A percentile compares a stretch with the other conserved stretches of the same genome.
These are phyloP conservation scores for Picochlorum sp. DNA, from an alignment of 139 green algal genomes.

Conservation along the genomic window DNA sequence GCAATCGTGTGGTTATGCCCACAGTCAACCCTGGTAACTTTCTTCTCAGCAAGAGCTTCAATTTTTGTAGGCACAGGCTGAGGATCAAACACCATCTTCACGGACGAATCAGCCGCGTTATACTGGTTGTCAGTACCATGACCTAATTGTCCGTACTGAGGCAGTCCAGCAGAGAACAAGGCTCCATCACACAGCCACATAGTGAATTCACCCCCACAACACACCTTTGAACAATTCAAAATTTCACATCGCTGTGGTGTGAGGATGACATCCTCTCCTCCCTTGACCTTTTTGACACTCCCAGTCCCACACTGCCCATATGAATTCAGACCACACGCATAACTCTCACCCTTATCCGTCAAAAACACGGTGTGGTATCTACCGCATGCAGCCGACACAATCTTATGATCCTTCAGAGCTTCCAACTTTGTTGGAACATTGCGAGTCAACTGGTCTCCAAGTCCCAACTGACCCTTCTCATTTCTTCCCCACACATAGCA, in stretches of 20 bases:
- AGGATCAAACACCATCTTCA: slow-evolving; percentile 79
- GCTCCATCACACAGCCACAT: slow-evolving; percentile 57
- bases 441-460: slow-evolving; percentile 66
- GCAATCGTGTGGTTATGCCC: slow-evolving; percentile 76
- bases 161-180: slow-evolving; percentile 21
- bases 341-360: slow-evolving; percentile 54
- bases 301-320: slow-evolving; percentile 69
- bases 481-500: slow-evolving; percentile 88
- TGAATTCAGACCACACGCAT: slow-evolving; percentile 73
- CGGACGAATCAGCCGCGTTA: slow-evolving; percentile 76
- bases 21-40: slow-evolving; percentile 56
- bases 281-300: slow-evolving; percentile 50
- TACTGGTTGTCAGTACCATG: slow-evolving; percentile 82
- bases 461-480: slow-evolving; percentile 83
- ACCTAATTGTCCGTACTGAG: slow-evolving; percentile 89
- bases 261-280: slow-evolving; percentile 17
- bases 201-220: slow-evolving; percentile 85
- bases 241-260: slow-evolving; percentile 46
- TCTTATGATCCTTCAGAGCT: slow-evolving; percentile 2
- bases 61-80: slow-evolving; percentile 67
- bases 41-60: slow-evolving; percentile 39
- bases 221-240: slow-evolving; percentile 39
- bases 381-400: slow-evolving; percentile 40
- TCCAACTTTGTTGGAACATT: slow-evolving; percentile 44
- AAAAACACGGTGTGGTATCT: slow-evolving; percentile 67